A percentile compares a stretch with the other conserved stretches of the same genome.
phyloP scores from a whole-genome alignment of 192 early-diverging fungal genomes.

The Coemansia sp. region DNA sequence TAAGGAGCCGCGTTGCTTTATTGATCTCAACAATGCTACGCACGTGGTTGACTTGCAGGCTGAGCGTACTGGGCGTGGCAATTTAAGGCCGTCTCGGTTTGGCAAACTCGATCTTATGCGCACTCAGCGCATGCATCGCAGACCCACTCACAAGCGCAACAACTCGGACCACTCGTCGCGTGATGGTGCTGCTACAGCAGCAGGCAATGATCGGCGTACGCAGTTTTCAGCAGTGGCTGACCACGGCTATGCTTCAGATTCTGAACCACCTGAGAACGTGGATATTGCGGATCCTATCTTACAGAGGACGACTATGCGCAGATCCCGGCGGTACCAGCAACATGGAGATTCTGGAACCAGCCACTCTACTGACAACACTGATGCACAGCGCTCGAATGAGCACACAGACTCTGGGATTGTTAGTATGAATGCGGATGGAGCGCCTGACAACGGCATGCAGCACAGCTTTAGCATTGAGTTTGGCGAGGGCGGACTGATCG shows the following conservation, averaged over 20 bases:
- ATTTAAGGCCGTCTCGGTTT: constrained; percentile 6
- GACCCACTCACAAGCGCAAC: constrained; percentile 48
- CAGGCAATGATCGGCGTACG: not conserved
- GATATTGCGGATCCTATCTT: constrained; percentile 46
- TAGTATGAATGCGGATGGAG: constrained; percentile 19
- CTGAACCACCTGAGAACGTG: constrained; percentile 40
- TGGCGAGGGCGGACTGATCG: constrained; percentile 43
- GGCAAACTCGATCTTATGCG: constrained; percentile 26
- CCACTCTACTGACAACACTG: not conserved
- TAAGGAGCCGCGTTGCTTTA: constrained; percentile 47
- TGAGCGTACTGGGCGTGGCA: constrained; percentile 8
- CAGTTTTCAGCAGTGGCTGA: constrained; percentile 16
- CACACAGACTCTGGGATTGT: constrained; percentile 41
- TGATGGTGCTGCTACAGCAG: constrained; percentile 15
- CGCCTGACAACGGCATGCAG: constrained; percentile 45
- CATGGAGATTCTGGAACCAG: constrained; percentile 2
- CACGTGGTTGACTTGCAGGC: constrained; percentile 41
- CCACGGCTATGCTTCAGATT: constrained; percentile 50
- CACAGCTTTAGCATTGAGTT: constrained; percentile 57
- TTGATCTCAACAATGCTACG: constrained; percentile 54
- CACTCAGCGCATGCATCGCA: constrained; percentile 25
- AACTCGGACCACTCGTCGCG: constrained; percentile 48
- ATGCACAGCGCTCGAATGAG: not conserved
- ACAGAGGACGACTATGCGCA: constrained; percentile 30
- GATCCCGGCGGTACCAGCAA: constrained; percentile 7